Conservation (phyloP, 2,329 filamentous ascomycete species). For the Cadophora gregata region DNA sequence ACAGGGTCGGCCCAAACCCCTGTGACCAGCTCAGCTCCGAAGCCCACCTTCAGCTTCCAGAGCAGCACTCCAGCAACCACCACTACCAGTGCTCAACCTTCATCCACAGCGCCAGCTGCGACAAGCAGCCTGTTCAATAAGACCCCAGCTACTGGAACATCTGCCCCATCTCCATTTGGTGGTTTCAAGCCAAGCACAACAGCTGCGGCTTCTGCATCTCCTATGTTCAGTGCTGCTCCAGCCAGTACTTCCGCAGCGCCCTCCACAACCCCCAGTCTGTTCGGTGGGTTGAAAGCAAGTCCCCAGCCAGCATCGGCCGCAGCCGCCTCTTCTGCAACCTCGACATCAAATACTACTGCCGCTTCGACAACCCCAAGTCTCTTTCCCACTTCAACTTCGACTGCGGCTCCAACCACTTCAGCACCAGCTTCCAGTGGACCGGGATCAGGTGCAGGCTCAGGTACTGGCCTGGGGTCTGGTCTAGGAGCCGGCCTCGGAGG, state of each 20-base stretch:
- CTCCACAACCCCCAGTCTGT: constrained; percentile 29
- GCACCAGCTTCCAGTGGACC: constrained; percentile 10
- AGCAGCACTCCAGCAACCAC: constrained; percentile 26
- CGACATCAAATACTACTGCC: constrained; percentile 33
- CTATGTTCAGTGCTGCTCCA: constrained; percentile 41
- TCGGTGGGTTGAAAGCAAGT: constrained; percentile 18
- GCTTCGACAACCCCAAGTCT: constrained; percentile 38
- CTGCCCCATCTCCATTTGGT: constrained; percentile 28
- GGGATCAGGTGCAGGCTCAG: constrained; percentile 14
- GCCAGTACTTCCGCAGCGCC: constrained; percentile 31
- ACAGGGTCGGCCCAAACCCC: constrained; percentile 17
- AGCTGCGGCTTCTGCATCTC: constrained; percentile 32
- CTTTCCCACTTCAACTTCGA: constrained; percentile 42
- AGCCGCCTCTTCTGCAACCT: constrained; percentile 30
- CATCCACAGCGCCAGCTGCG: constrained; percentile 30
- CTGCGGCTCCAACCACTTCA: constrained; percentile 43
- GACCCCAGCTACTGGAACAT: constrained; percentile 22
- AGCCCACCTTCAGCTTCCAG: constrained; percentile 34
- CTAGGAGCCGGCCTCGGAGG: constrained; percentile 9
- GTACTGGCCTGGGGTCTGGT: not conserved
- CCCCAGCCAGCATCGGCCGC: too few species aligned
- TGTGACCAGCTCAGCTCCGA: constrained; percentile 29
- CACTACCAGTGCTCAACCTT: constrained; percentile 19
- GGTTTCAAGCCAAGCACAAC: constrained; percentile 26
- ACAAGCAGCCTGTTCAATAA: constrained; percentile 16